Base-by-base conservation (phyloP, 2,329 filamentous ascomycete species). In the Verticillium nonalfalfae region DNA sequence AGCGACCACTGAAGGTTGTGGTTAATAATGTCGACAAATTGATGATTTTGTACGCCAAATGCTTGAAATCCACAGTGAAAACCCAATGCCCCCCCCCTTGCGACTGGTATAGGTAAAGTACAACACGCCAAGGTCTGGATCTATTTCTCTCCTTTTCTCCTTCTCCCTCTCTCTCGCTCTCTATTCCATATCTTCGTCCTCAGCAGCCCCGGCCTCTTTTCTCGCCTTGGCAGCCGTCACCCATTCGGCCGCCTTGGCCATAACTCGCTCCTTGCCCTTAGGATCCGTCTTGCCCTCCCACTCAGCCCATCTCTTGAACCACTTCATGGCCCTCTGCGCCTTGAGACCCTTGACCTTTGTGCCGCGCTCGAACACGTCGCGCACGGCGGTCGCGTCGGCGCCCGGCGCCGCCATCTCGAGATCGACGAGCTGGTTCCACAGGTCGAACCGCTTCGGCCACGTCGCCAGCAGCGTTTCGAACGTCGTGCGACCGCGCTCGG, bases 351-450 rank as follows among this genome's bases (percentile, higher is more conserved):
- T 87, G 40, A 83, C 82, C 67, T 84, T 86, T 33, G 84, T 81
- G 70, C 93, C 90, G 54, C 93, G 83, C 77, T 96, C 92, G 72
- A 95, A 98, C 57, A 98, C 78, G 63, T 89, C 87, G 57, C 93
- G 83, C 34, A 93, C 84, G 39, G 81, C 81, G 1, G 77, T 85
- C 50, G 86, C 83, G 14, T 81, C 82, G 59, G 74, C 70, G 31
- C 78, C 78, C 50, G 86, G 81, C 39, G 81, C 82, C 15, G 83
- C 81, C 64, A 88, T 83, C 78, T 99, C 95, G 61, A 97, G 82
- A 71, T 97, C 93, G 1, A 97, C 78, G 66, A 96, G 87, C 75
- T 96, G 89, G 74, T 92, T 95, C 94, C 94, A 98, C 59, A 98
- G 80, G 72, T 97, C 93, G 63, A 92, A 86, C 73, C 92, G 91